Conservation (phyloP, 2,329 filamentous ascomycete species). For the Emmonsia crescens region DNA sequence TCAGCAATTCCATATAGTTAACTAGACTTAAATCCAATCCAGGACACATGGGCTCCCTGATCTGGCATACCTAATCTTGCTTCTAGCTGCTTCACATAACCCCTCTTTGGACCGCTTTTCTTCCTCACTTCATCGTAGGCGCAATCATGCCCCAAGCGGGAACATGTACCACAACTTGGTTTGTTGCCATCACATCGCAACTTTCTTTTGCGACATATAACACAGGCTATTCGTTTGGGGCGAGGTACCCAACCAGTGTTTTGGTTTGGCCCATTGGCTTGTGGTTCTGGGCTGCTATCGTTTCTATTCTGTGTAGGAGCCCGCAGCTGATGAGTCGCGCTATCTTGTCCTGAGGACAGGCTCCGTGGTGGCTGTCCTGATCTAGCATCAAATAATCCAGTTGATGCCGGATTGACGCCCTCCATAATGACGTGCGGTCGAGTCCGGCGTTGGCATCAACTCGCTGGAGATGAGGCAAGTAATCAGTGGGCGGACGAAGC, state of each 20-base stretch:
- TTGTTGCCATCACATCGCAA: constrained; percentile 76
- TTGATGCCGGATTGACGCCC: background rate
- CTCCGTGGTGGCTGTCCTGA: background rate
- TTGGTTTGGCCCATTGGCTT: background rate
- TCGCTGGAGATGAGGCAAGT: background rate
- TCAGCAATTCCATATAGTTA: background rate
- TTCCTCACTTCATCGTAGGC: constrained; percentile 85
- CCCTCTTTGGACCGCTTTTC: constrained; percentile 89
- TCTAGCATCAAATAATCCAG: background rate
- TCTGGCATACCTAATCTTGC: constrained; percentile 66
- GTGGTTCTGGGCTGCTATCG: background rate
- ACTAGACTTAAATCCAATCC: background rate
- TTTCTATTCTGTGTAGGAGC: background rate
- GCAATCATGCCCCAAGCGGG: constrained; percentile 74
- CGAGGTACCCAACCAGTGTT: constrained; percentile 54
- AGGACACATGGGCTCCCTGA: background rate
- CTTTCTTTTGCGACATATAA: constrained; percentile 87
- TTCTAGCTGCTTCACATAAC: constrained; percentile 89
- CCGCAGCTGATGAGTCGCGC: background rate
- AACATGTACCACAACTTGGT: constrained; percentile 80
- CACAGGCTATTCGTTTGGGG: constrained; percentile 88
- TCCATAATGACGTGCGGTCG: background rate
- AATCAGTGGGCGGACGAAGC: background rate
- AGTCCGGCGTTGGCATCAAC: background rate
- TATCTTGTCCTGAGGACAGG: background rate